Base-by-base conservation (phyloP, 2,329 filamentous ascomycete species). In the Monosporascus sp. region DNA sequence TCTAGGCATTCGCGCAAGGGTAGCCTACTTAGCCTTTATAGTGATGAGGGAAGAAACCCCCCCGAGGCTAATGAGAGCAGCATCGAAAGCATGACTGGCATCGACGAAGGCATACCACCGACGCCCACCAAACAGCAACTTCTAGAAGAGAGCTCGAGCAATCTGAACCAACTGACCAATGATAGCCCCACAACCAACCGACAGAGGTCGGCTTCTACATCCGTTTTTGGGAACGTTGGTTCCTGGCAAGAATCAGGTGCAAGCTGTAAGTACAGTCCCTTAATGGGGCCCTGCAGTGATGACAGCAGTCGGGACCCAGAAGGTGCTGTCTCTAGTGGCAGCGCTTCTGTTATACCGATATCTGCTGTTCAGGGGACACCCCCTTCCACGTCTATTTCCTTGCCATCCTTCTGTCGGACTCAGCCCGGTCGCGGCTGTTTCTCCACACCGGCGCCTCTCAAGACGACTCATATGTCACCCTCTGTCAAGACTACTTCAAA, bases 61-160 rank as follows among this genome's bases (percentile, higher is more conserved):
- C 82, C 48, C 75, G 87, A 62, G 53, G 58, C 57, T 37, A 61
- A 62, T 25, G 64, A 62, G 22, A 27, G 24, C 22, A 46, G 22
- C 22, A 14, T 46, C n/a, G 65, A 64, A 49, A 63, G 55, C 45
- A 60, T 63, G 15, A 64, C 58, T 49, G 60, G 56, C 39, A 59
- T 72, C 18, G 89, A 92, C 53, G 78, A 74, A 39, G 91, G 96
- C 48, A 76, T 93, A 53, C 92, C 93, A n/a, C 92, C 93, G 1
- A 99, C 94, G 1, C 94, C 94, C 1, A 97, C 94, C 0, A 97
- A 96, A 70, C 83, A 83, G 59, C 74, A 66, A 54, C 72, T 72
- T 52, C 74, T 69, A 41, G 73, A 70, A 62, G 79, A 62, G 43
- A 58, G 51, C 45, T 55, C 58, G 17, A 59, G 37, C 53, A 58